A percentile compares a stretch with the other conserved stretches of the same genome.
Conservation (phyloP, 139 green algal genomes). For the Tetraselmis striata region DNA sequence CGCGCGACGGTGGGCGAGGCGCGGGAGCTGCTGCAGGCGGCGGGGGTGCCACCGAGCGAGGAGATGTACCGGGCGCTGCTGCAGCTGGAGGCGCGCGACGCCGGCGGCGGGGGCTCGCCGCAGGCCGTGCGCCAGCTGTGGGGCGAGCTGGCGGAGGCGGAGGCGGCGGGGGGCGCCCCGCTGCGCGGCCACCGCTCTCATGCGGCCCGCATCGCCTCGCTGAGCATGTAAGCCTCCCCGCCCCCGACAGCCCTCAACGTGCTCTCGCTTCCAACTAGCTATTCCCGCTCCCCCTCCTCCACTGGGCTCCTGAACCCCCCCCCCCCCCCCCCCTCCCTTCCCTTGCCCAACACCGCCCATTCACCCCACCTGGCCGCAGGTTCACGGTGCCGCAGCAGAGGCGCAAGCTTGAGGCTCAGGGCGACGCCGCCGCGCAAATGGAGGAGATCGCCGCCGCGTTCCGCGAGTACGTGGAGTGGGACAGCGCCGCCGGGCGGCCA, state of each 20-base stretch:
- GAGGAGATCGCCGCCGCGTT: background rate
- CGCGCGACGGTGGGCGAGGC: background rate
- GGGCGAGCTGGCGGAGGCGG: background rate
- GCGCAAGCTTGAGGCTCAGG: too few relatives aligned
- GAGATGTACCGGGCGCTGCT: background rate
- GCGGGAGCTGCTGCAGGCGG: background rate
- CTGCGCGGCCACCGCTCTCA: background rate
- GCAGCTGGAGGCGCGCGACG: background rate
- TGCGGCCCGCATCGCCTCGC: background rate
- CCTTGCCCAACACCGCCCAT: too few relatives aligned
- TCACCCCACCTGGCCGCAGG: too few relatives aligned
- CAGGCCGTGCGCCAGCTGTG: background rate
- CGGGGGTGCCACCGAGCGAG: background rate
- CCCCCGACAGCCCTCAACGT: too few relatives aligned
- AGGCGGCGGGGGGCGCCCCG: background rate
- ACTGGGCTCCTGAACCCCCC: background rate
- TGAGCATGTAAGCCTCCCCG: background rate
- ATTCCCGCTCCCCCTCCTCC: background rate
- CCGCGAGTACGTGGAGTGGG: background rate
- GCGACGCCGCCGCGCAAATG: background rate
- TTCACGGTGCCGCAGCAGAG: background rate
- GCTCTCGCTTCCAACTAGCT: too few relatives aligned
- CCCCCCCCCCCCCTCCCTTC: background rate
- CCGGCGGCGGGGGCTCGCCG: background rate
- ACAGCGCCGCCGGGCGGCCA: background rate